Evolutionary conservation across 1,139 yeast genomes (phyloP), one percentile per base, ranked within the genome.

Genomic region (Geotrichum carabidarum): DNA sequence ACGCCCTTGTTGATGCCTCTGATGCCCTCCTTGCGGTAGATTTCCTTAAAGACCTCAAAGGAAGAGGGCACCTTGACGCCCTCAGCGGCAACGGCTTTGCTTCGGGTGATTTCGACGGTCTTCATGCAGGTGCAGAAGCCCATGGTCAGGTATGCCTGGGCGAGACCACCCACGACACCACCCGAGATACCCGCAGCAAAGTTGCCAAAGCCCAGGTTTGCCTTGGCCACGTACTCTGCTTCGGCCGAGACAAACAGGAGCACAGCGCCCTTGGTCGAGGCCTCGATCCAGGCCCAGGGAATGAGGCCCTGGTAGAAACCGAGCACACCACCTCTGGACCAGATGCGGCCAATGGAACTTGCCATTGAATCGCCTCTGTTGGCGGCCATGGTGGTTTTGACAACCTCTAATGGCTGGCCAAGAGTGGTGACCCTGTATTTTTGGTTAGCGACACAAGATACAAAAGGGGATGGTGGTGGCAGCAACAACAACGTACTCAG

Each of bases 211-310:
- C 95, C 94, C 35, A 86, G 66, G 43, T 68, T 69, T 30, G 69
- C 62, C 65, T 78, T 83, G 66, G 84, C 82, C 55, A 79, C 80
- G 70, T 88, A 89, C 72, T 93, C 99, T 51, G 90, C 86, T 69
- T 93, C 99, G 37, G 95, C 83, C 51, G 95, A 84, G 30, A 91
- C 97, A 65, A 93, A 94, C 64, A 93, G 78, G 58, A 93, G 77
- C n/a, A 91, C 96, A 3, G 98, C 98, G 69, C 99, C 99, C 71
- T 93, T 93, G 47, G 99, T 93, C 22, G 96, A 86, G n/a, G 97
- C 99, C 73, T 93, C 99, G 63, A 93, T 86, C 97, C 98, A 91
- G 1, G 98, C 99, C 99, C 99, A 93, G 44, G 99, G 99, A 61
- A 93, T 91, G 70, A 93, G 78, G 30, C 99, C 99, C 71, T 93